Conservation (phyloP, 345 rosid species). For the Melastoma malabathricum region DNA sequence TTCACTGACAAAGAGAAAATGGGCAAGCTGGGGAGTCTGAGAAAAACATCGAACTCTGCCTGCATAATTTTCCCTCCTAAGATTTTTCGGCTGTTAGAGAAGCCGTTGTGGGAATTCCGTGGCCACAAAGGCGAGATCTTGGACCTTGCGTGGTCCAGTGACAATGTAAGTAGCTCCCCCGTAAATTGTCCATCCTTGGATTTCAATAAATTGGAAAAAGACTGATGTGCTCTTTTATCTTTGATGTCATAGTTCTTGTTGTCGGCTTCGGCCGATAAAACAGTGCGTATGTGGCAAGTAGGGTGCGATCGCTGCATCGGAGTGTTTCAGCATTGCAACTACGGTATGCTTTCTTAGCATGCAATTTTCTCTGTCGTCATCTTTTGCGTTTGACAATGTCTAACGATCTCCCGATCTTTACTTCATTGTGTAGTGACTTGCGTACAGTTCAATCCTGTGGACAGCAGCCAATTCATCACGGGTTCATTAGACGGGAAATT, state of each 20-base stretch:
- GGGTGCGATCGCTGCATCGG: conserved; percentile 45
- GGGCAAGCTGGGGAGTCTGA: conserved; percentile 34
- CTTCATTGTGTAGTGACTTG: conserved; percentile 36
- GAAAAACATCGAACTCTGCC: conserved; percentile 60
- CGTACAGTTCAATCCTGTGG: conserved; percentile 72
- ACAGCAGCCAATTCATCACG: conserved; percentile 60
- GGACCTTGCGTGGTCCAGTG: conserved; percentile 69
- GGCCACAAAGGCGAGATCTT: conserved; percentile 57
- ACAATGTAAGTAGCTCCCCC: conserved; percentile 40
- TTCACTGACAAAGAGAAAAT: conserved; percentile 35
- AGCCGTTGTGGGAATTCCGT: conserved; percentile 49
- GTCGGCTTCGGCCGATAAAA: conserved; percentile 65
- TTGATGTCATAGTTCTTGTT: conserved; percentile 53
- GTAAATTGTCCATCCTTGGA: conserved; percentile 3
- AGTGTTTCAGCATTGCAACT: conserved; percentile 59
- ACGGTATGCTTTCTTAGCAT: conserved; percentile 23
- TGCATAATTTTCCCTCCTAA: conserved; percentile 69
- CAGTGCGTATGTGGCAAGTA: conserved; percentile 71
- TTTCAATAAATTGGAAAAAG: not conserved
- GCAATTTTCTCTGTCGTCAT: too few relatives aligned
- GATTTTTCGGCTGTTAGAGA: conserved; percentile 60
- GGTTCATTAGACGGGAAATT: conserved; percentile 87
- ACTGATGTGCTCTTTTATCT: too few relatives aligned
- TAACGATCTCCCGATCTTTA: not conserved
- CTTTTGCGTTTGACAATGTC: not conserved